Conservation (phyloP, 495 filamentous ascomycete species). For the Xeromyces bisporus region DNA sequence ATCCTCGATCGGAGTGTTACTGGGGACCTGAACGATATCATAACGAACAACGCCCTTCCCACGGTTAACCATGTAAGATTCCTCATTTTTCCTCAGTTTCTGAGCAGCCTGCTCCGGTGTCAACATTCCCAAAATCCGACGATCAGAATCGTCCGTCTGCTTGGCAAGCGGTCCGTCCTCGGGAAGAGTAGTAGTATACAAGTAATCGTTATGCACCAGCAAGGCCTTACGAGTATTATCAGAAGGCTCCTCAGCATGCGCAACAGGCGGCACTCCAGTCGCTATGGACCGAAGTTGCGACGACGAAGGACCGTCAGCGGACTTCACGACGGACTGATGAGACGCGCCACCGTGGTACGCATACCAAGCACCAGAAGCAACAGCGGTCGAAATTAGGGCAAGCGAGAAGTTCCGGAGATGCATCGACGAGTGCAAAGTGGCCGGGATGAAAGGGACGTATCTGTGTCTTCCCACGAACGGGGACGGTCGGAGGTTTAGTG, state of each 20-base stretch:
- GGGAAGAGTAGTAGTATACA: constrained; percentile 67
- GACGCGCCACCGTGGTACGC: constrained; percentile 32
- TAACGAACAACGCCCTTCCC: constrained; percentile 88
- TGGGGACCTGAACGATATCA: constrained; percentile 85
- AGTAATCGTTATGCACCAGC: constrained; percentile 65
- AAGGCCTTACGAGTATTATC: constrained; percentile 30
- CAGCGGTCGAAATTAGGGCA: constrained; percentile 41
- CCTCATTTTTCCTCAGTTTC: constrained; percentile 74
- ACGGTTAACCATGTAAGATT: constrained; percentile 78
- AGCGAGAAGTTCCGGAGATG: constrained; percentile 45
- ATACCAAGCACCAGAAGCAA: constrained; percentile 51
- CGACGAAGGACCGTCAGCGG: constrained; percentile 11
- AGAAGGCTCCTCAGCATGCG: constrained; percentile 15
- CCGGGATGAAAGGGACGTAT: constrained; percentile 19
- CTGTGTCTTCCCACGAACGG: constrained; percentile 21
- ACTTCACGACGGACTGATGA: constrained; percentile 8
- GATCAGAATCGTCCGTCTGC: constrained; percentile 61
- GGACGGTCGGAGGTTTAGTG: constrained; percentile 26
- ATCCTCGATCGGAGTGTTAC: constrained; percentile 96
- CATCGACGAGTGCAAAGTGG: constrained; percentile 39
- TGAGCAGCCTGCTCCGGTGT: constrained; percentile 87
- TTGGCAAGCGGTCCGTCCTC: constrained; percentile 74
- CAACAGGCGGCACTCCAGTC: constrained; percentile 11
- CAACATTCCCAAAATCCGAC: constrained; percentile 82
- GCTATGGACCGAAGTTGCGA: constrained; percentile 12